Base-by-base conservation (phyloP, 1,284 basidiomycete species). In the Pseudozyma tsukubaensis region DNA sequence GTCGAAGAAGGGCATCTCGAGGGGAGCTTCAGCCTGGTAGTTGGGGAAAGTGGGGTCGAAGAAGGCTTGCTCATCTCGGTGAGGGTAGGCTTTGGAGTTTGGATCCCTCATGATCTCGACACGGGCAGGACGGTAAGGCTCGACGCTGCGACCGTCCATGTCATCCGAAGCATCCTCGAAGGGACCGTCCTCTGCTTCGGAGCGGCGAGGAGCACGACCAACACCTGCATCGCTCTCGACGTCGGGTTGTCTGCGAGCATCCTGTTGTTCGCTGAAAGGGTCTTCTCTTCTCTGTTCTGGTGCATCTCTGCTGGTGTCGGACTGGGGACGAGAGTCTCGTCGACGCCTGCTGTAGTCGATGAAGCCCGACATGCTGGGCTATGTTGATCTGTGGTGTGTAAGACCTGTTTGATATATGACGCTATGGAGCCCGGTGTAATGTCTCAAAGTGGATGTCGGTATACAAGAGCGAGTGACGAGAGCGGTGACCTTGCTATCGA, bases 1-100 rank as follows among this genome's bases (percentile, higher is more conserved):
- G 66, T 82, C 74, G 59, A 83, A 83, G 61, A 83, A 84, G 34
- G 78, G 72, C 75, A 79, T 79, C 63, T 79, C 75, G n/a, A 79
- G 71, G 1, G 71, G 72, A 24, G 65, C 64, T 34, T 79, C 75
- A 14, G 64, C 68, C 44, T 77, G 64, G 52, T 74, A 77, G 36
- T 54, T 58, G 56, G 66, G 66, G 49, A 78, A 78, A 34, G 66
- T 69, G n/a, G 77, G 77, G 58, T 79, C 77, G 55, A 79, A 79
- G 61, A 79, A 79, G 21, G 67, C 47, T 6, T 48, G 32, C 47
- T 70, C 63, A 19, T 72, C 66, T 16, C 56, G 52, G 35, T 61
- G 58, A 43, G 55, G 51, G 21, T 69, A 70, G 18, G 45, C 24
- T 2, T 43, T 21, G 10, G 57, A 14, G 34, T 61, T 62, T 4